Base-by-base conservation (phyloP, 345 rosid genomes). In the Gossypium raimondii region DNA sequence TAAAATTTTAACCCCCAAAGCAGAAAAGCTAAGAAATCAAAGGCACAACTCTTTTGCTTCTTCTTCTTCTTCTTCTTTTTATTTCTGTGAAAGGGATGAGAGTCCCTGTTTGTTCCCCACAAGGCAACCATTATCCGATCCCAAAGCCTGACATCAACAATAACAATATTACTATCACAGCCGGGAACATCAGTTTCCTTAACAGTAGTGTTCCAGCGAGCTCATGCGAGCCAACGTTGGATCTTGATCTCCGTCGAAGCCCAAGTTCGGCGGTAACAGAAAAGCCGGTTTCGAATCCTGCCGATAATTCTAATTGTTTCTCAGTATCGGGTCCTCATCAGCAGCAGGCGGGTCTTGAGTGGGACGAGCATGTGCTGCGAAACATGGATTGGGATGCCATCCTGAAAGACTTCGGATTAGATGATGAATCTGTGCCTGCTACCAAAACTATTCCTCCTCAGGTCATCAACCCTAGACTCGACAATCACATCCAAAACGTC, bases 321-420 rank as follows among this genome's bases (percentile, higher is more conserved):
- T 34, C 73, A 20, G 70, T 18, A 13, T 45, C 55, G 4, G 70
- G 72, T 29, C 29, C 47, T 60, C 64, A 60, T 25, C 55, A 20
- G 11, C 57, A 18, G n/a, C 63, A 11, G 47, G 27, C 61, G 16
- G 66, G 76, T 22, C 62, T 68, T 38, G 87, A 83, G 67, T 85
- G 84, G 88, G 95, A 85, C 57, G 97, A 92, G 55, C 89, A 88
- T 61, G 86, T 85, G 17, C 82, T 89, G 59, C 94, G 89, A 51
- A 76, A 43, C 70, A 84, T 92, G 86, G 98, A 93, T 70, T 95
- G 96, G 98, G 99, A 95, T 59, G 86, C 94, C 8, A 83, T 91
- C 77, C 89, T 95, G 93, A 84, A 80, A 57, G 99, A 95, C 29
- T 70, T 93, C 50, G 97, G 87, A 10, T 73, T 91, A 44, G 88